Conservation (phyloP, 208 protist genomes). For the Acanthamoeba quina region DNA sequence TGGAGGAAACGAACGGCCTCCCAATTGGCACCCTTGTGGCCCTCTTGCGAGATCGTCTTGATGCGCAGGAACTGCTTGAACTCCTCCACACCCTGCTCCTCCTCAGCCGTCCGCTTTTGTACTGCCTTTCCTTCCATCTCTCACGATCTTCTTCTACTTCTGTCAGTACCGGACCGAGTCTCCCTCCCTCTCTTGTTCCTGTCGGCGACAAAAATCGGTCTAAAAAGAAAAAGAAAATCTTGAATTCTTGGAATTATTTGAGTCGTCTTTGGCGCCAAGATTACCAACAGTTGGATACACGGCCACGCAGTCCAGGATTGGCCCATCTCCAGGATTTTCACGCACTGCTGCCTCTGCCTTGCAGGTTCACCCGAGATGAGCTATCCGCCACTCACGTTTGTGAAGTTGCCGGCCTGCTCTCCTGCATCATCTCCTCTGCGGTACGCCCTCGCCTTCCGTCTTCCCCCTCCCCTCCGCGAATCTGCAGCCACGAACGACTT, state of each 20-base stretch:
- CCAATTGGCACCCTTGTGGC: conserved; percentile 54
- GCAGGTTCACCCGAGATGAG: not conserved
- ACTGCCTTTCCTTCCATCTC: conserved; percentile 3
- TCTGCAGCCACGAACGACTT: not conserved
- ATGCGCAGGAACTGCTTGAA: conserved; percentile 72
- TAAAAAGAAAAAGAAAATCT: not conserved
- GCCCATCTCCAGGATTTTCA: too few relatives aligned
- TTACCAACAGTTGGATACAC: not conserved
- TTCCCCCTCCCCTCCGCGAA: not conserved
- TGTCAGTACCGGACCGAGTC: too few relatives aligned
- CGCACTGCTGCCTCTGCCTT: too few relatives aligned
- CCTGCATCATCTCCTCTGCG: not conserved
- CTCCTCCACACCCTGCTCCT: conserved; percentile 23
- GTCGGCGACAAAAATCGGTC: too few relatives aligned
- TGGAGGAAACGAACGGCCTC: conserved; percentile 44
- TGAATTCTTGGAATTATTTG: not conserved
- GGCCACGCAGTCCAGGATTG: too few relatives aligned
- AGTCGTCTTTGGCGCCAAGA: not conserved
- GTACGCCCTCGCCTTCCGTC: not conserved
- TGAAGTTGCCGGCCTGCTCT: not conserved
- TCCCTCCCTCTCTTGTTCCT: too few relatives aligned
- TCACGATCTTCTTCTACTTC: not conserved
- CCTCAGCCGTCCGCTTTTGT: not conserved
- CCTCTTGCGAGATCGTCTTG: conserved; percentile 25
- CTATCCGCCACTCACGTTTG: conserved; percentile 20